Base-by-base conservation (phyloP, 805 yeast genomes). In the Candida adriatica region DNA sequence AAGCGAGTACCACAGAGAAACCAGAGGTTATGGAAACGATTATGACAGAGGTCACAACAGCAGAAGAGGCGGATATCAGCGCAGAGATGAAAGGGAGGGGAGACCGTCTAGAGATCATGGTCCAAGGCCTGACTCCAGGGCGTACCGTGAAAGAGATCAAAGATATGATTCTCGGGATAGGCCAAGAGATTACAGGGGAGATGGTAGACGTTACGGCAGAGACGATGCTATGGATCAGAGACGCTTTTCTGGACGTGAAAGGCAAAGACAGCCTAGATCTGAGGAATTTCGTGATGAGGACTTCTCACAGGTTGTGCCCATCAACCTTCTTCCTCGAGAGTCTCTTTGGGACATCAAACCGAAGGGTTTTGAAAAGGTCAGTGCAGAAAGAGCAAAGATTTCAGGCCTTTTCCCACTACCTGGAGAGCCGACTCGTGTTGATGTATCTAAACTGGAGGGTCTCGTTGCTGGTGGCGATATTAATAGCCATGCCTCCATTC, bases 331-430 rank as follows among this genome's bases (percentile, higher is more conserved):
- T n/a, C 58, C 60, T 29, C 60, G 78, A 9, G 46, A 57, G 9
- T 64, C 84, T 0, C 58, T 64, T 29, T 85, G 94, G 94, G 92
- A 84, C 30, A 59, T 70, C 16, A 65, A 68, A 20, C 87, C 94
- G 1, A 63, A 64, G 39, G 90, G 85, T 0, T 80, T 80, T 50
- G 92, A 83, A 47, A 69, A 71, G 6, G 75, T 81, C 2, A 69
- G 82, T 2, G 81, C 92, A 0, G 83, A 77, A 39, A 64, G 79
- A 38, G 94, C 92, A 6, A 86, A 85, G 46, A 58, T 81, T 13
- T 71, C 85, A 2, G 95, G 95, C 0, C 54, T 83, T 3, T 86
- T 85, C 46, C 85, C 88, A 3, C 61, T 72, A 13, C 90, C 92
- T 1, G 87, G 87, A 4, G 67, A 64, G 41, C 75, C 75, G 0